Percentiles rank a stretch among this genome's conserved stretches.
phyloP scores from a whole-genome alignment of 1,284 basidiomycete species.

The Crepidotus sp. region DNA sequence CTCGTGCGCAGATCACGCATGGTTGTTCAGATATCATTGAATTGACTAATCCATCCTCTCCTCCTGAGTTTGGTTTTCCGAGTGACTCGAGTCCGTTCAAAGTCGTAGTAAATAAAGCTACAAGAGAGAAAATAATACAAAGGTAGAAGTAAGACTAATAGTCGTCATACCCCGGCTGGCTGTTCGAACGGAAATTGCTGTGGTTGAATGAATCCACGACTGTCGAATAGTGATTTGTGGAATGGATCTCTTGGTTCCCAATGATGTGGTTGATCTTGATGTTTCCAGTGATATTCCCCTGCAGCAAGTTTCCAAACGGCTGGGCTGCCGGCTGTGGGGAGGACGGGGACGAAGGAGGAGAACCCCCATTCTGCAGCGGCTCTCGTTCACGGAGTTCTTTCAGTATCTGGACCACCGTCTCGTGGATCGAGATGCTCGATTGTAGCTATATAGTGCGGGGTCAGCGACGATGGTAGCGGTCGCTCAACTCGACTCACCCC shows the following conservation, averaged over 20 bases:
- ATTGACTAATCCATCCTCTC: too few species aligned
- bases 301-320: slow-evolving; percentile 13
- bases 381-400: slow-evolving; percentile 16
- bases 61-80: too few species aligned
- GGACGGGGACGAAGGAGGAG: not conserved
- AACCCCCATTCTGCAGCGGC: not conserved
- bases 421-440: slow-evolving; percentile 16
- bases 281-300: slow-evolving; percentile 11
- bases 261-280: slow-evolving; percentile 13
- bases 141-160: not conserved
- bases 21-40: slow-evolving; percentile 31
- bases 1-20: slow-evolving; percentile 26
- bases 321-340: not conserved
- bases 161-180: not conserved
- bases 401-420: slow-evolving; percentile 13
- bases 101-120: not conserved
- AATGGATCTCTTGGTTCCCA: slow-evolving; percentile 13
- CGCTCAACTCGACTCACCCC: slow-evolving; percentile 6
- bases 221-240: slow-evolving; percentile 3
- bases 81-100: not conserved
- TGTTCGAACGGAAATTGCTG: not conserved
- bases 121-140: not conserved
- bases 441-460: slow-evolving; percentile 9
- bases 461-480: not conserved
- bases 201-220: slow-evolving; percentile 13